These are phyloP conservation scores for Rhizopus sp. DNA, from an alignment of 371 early-diverging fungal species.

Conservation along the genomic window DNA sequence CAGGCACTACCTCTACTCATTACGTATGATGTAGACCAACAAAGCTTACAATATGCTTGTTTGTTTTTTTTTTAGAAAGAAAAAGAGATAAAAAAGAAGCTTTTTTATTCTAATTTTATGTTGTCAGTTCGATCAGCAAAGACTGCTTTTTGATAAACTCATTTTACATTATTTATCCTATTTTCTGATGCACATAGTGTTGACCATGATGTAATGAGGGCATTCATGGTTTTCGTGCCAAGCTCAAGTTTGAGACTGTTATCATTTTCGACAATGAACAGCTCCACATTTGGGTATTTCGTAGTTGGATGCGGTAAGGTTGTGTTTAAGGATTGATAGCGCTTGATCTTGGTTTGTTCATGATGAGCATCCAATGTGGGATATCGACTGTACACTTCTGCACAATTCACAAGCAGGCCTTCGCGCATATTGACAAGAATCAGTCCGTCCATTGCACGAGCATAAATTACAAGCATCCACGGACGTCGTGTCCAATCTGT, in stretches of 20 bases:
- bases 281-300: conserved; percentile 17
- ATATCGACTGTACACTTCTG: conserved; percentile 20
- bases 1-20: no score
- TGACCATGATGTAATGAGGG: conserved; percentile 16
- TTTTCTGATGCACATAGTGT: no score
- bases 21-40: no score
- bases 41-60: no score
- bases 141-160: no score
- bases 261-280: conserved; percentile 17
- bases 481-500: conserved; percentile 1
- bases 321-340: conserved; percentile 12
- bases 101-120: no score
- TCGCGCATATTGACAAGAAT: background rate
- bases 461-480: conserved; percentile 2
- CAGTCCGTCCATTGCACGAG: conserved; percentile 6
- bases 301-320: conserved; percentile 14
- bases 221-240: conserved; percentile 22
- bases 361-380: conserved; percentile 15
- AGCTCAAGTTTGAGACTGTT: conserved; percentile 21
- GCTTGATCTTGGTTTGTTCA: conserved; percentile 14
- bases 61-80: no score
- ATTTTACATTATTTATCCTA: no score
- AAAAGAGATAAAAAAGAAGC: no score
- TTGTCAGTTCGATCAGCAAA: no score
- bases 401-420: conserved; percentile 15